Base-by-base conservation (phyloP, 2,329 filamentous ascomycete genomes). In the Bipolaris sorokiniana region DNA sequence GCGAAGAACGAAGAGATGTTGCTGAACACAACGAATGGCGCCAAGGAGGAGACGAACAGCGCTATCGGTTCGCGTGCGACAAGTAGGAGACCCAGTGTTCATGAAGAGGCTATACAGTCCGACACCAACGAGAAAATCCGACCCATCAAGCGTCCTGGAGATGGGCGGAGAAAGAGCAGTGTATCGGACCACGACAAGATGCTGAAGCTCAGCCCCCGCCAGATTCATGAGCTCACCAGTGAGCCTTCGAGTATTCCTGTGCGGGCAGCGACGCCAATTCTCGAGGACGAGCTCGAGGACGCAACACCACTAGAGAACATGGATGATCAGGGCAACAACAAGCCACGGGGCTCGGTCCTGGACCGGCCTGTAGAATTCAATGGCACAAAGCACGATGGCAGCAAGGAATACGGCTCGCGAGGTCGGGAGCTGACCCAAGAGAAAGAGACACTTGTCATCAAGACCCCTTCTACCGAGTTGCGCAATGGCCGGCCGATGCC, bases 221-320 rank as follows among this genome's bases (percentile, higher is more conserved):
- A 85, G 68, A 82, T 86, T 2, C 79, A 83, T 40, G 82, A 84
- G 42, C 78, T 86, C 40, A 84, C 82, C 5, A 77, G 79, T 15
- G 83, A 83, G 11, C 82, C 83, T 7, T 77, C 82, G 15, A 85
- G 82, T 40, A 77, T 86, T n/a, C 82, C 83, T 3, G 68, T 83
- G 36, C 79, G 81, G 26, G 69, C 78, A 13, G 76, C 77, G 7
- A 68, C 75, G 5, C 74, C 71, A 5, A 76, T 79, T 18, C 62
- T 65, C 5, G 76, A 78, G 54, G 74, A 77, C 41, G 68, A 64
- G 3, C 51, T 64, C 13, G 72, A 73, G 33, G 60, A 57, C 18
- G 65, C 59, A 37, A 59, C 64, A 22, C 56, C 61, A n/a, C 62
- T 59, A 3, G 59, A 65, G 26, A 59, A 58, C 7, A 54, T 48